phyloP scores from a whole-genome alignment of 2,329 filamentous ascomycete species.

The Pseudogymnoascus sp. region DNA sequence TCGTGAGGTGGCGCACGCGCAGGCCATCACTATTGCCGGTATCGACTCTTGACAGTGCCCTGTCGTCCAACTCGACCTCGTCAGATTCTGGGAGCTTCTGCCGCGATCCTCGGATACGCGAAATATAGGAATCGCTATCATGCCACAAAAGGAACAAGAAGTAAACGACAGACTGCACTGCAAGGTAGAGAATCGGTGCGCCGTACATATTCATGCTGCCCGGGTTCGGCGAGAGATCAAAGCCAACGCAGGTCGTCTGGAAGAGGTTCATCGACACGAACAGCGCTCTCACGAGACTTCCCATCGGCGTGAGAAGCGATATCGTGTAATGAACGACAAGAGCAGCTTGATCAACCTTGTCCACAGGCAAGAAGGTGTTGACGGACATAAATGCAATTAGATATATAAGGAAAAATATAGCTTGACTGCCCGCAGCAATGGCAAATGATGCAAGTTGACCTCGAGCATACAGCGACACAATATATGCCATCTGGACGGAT shows the following conservation, averaged over 20 bases:
- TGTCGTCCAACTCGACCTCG: slow-evolving; percentile 38
- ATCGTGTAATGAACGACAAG: slow-evolving; percentile 69
- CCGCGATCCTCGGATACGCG: slow-evolving; percentile 36
- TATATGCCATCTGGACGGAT: slow-evolving; percentile 68
- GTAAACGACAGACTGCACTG: slow-evolving; percentile 63
- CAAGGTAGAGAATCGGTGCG: slow-evolving; percentile 75
- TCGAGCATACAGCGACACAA: slow-evolving; percentile 70
- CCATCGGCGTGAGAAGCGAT: slow-evolving; percentile 67
- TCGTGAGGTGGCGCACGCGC: slow-evolving; percentile 72
- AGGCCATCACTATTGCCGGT: slow-evolving; percentile 47
- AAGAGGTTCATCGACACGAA: slow-evolving; percentile 79
- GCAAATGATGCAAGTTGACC: slow-evolving; percentile 81
- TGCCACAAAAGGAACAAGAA: slow-evolving; percentile 71
- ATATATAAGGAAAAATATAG: slow-evolving; percentile 63
- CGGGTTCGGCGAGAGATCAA: slow-evolving; percentile 58
- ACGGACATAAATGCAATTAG: slow-evolving; percentile 65
- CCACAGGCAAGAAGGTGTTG: slow-evolving; percentile 66
- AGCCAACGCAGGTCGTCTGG: slow-evolving; percentile 65
- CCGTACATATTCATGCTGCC: slow-evolving; percentile 69
- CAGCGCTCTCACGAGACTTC: slow-evolving; percentile 65
- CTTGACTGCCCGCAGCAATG: slow-evolving; percentile 70
- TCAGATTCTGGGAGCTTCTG: slow-evolving; percentile 7
- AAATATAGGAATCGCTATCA: slow-evolving; percentile 65
- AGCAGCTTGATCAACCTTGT: slow-evolving; percentile 60
- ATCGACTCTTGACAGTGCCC: slow-evolving; percentile 51